A percentile compares a stretch with the other conserved stretches of the same genome.
Conservation (phyloP, 805 yeast species). For the Sugiyamaella smithiae region DNA sequence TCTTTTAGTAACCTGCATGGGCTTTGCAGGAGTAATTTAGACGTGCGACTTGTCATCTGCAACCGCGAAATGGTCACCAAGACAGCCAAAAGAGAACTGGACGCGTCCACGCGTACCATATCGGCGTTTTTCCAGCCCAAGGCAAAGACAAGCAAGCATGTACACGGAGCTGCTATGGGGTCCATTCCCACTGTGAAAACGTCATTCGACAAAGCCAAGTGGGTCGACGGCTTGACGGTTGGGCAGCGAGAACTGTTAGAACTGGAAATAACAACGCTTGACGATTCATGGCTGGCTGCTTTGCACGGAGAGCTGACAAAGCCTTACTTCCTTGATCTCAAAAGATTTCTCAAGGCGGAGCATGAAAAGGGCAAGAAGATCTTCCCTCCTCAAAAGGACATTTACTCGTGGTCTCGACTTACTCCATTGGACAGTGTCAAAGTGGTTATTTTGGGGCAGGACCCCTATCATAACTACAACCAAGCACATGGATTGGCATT, state of each 20-base stretch:
- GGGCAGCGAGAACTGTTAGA: constrained; percentile 53
- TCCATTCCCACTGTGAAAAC: constrained; percentile 2
- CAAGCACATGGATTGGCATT: constrained; percentile 98
- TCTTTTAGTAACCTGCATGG: no score
- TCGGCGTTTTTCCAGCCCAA: constrained; percentile 22
- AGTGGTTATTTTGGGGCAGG: constrained; percentile 89
- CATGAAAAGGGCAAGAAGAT: constrained; percentile 46
- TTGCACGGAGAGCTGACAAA: constrained; percentile 72
- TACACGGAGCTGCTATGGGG: constrained; percentile 5
- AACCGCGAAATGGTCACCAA: constrained; percentile 7
- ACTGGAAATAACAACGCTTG: constrained; percentile 64
- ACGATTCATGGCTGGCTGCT: constrained; percentile 72
- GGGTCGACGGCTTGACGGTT: constrained; percentile 47
- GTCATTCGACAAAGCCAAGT: constrained; percentile 47
- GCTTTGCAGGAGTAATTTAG: no score
- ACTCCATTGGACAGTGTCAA: constrained; percentile 74
- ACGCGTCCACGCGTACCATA: constrained; percentile 16
- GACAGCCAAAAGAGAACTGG: constrained; percentile 21
- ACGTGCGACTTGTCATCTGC: no score
- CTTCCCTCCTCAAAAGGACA: constrained; percentile 73
- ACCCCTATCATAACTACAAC: constrained; percentile 87
- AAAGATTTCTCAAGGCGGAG: constrained; percentile 56
- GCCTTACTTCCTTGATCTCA: constrained; percentile 77
- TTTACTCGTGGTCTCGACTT: constrained; percentile 88
- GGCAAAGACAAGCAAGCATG: constrained; percentile 4